Evolutionary conservation across 2,329 filamentous ascomycete genomes (phyloP).

Genomic region (Ophiocordyceps camponoti-floridani): DNA sequence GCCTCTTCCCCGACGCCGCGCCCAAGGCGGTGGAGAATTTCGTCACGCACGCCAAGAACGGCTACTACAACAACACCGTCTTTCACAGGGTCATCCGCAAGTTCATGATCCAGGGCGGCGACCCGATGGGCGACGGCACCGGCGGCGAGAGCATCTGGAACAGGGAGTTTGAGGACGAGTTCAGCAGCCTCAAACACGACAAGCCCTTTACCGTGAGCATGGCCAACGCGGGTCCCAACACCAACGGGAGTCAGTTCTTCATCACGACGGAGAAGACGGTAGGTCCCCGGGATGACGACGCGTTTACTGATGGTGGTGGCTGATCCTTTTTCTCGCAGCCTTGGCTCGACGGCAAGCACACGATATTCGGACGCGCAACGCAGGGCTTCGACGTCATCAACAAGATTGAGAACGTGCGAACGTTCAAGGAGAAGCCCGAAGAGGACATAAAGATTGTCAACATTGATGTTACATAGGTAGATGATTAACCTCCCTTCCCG

Average conservation of each 20-base stretch:
- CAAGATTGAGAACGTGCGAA: conserved; percentile 81
- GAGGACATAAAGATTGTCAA: conserved; percentile 96
- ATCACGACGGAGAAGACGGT: conserved; percentile 94
- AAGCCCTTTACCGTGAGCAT: conserved; percentile 94
- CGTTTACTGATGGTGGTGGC: neutral
- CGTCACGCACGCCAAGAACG: conserved; percentile 71
- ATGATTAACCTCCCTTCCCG: neutral
- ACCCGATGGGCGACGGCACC: conserved; percentile 79
- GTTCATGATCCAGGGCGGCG: conserved; percentile 98
- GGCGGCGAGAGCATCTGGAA: conserved; percentile 87
- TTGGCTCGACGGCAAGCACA: conserved; percentile 93
- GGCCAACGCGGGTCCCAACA: conserved; percentile 92
- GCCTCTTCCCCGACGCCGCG: conserved; percentile 81
- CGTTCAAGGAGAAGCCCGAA: conserved; percentile 81
- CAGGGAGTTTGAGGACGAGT: conserved; percentile 89
- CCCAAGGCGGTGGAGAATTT: conserved; percentile 97
- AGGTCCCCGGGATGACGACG: conserved; percentile 16
- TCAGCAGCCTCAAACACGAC: conserved; percentile 79
- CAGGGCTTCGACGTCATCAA: conserved; percentile 89
- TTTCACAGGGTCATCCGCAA: conserved; percentile 96
- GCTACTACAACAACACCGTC: conserved; percentile 94
- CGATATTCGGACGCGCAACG: conserved; percentile 80
- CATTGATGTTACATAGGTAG: conserved; percentile 44
- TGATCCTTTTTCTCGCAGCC: conserved; percentile 27
- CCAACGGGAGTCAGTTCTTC: conserved; percentile 94